Conservation (phyloP, 176 grass and related monocot genomes). For the Hordeum marinum region DNA sequence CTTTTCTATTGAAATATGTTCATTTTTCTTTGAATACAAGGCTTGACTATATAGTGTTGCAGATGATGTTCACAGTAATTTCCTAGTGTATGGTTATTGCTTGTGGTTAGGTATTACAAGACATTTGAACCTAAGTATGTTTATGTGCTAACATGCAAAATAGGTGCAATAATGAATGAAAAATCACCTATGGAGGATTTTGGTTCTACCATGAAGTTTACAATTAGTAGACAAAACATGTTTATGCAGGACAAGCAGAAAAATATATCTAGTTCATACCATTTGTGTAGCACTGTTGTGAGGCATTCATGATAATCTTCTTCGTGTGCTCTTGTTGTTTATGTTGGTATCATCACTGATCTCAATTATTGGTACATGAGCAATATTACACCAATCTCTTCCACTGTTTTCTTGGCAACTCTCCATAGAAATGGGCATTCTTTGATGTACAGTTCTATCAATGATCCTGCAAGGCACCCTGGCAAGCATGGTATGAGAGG, state of each 20-base stretch:
- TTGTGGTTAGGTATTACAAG: background rate
- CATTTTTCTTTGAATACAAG: background rate
- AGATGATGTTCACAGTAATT: background rate
- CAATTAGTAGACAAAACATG: background rate
- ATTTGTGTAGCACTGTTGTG: background rate
- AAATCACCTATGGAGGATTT: background rate
- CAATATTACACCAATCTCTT: conserved; percentile 48
- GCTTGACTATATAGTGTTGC: background rate
- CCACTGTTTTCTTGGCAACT: conserved; percentile 35
- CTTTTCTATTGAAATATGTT: background rate
- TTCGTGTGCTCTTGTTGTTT: background rate
- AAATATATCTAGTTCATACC: background rate
- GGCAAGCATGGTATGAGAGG: conserved; percentile 52
- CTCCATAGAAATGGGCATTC: conserved; percentile 44
- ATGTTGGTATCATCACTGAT: conserved; percentile 19
- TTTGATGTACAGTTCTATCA: conserved; percentile 54
- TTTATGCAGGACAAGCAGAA: background rate
- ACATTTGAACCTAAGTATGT: background rate
- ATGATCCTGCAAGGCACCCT: conserved; percentile 23
- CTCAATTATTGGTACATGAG: conserved; percentile 45
- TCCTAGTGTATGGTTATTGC: background rate
- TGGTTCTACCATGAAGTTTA: background rate
- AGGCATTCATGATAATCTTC: conserved; percentile 18
- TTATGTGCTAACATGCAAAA: background rate
- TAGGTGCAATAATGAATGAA: background rate